Base-by-base conservation (phyloP, 2,329 filamentous ascomycete species). In the Paecilomyces fulvus region DNA sequence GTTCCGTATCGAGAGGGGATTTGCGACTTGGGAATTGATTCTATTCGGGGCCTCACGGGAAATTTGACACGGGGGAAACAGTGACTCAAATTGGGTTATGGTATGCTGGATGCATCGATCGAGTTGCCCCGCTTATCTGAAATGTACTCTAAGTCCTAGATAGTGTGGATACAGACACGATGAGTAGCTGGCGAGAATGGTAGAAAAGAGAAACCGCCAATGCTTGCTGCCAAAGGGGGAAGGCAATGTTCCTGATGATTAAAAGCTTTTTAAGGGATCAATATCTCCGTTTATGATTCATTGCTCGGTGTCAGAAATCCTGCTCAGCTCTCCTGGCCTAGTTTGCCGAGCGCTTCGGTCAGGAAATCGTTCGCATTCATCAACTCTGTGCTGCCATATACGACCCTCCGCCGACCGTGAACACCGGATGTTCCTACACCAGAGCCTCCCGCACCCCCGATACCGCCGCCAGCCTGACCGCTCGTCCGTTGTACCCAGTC, bases 361-460 rank as follows among this genome's bases (percentile, higher is more conserved):
- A 86, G 70, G 67, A 87, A 87, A 61, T 84, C 83, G 56, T 77
- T 79, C 9, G 84, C 82, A 64, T 83, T 85, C 61, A 86, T 77
- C 60, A 86, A 69, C 60, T 85, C 92, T 12, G 94, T 99, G 68
- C 91, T 95, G 17, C 94, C 94, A 72, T 99, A 99, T 1, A 97
- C 89, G 9, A 99, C 88, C 61, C 91, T 82, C 73, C 89, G 88
- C 71, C 84, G 46, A 43, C 53, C 87, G 21, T 83, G 80, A 8
- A 84, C 81, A 9, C 75, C 75, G 4, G 60, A 59, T 48, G 63
- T 23, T n/a, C 52, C 76, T 70, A 60, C 64, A 33, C 60, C 37
- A 43, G 37, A 8, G 14, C 37, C 60, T 5, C 60, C 56, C 30
- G 62, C 59, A 46, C 64, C 61, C 4, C 59, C 59, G 5, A 77